Percentiles rank a stretch among this genome's conserved stretches.
Evolutionary conservation across 495 filamentous ascomycete species (phyloP).

Genomic region (Sporormia fimetaria): DNA sequence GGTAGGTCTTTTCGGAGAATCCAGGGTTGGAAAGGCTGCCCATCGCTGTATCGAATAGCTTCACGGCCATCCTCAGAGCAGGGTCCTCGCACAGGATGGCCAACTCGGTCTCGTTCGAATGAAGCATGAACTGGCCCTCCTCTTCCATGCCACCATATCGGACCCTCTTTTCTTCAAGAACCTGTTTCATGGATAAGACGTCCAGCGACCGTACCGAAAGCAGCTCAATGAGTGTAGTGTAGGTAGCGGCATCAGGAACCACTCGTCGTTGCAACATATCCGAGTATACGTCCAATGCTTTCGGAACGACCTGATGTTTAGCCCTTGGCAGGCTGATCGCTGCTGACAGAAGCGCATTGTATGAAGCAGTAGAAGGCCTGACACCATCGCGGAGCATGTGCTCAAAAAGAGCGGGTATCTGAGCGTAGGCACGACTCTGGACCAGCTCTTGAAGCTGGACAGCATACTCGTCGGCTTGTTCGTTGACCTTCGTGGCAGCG

Average conservation of each 20-base stretch:
- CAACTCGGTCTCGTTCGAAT: constrained; percentile 71
- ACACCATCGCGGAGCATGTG: constrained; percentile 66
- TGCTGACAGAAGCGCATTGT: constrained; percentile 79
- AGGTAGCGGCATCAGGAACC: constrained; percentile 69
- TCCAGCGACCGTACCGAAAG: constrained; percentile 69
- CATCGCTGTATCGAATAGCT: constrained; percentile 67
- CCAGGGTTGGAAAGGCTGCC: constrained; percentile 40
- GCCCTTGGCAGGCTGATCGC: constrained; percentile 62
- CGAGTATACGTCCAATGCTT: constrained; percentile 87
- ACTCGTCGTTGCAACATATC: constrained; percentile 88
- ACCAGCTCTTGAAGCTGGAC: constrained; percentile 64
- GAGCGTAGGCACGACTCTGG: constrained; percentile 54
- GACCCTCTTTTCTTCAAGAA: constrained; percentile 59
- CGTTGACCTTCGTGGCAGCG: constrained; percentile 11
- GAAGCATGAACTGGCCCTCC: constrained; percentile 78
- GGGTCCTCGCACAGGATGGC: constrained; percentile 76
- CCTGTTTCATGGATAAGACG: constrained; percentile 53
- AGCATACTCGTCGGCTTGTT: constrained; percentile 46
- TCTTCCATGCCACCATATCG: constrained; percentile 81
- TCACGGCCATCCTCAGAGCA: constrained; percentile 68
- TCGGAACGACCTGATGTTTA: constrained; percentile 68
- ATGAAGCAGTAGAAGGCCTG: constrained; percentile 67
- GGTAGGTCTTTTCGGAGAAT: constrained; percentile 66
- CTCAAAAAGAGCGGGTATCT: constrained; percentile 85
- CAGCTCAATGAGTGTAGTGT: constrained; percentile 70